Evolutionary conservation across 2,329 filamentous ascomycete species (phyloP).

Genomic region (Xylaria arbuscula): DNA sequence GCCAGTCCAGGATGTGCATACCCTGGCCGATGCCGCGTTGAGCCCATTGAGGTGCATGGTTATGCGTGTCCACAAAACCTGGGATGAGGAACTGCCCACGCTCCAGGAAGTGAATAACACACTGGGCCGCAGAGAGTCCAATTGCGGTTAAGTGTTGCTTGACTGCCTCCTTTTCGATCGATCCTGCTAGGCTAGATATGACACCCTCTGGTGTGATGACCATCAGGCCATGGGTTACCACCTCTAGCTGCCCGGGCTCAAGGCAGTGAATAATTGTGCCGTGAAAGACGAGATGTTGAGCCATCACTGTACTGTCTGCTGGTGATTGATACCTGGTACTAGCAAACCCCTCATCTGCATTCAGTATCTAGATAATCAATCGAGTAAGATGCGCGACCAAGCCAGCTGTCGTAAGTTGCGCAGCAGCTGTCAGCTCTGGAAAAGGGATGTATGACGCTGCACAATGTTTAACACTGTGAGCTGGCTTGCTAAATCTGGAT

Average conservation of each 20-base stretch:
- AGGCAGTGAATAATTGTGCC: constrained; percentile 58
- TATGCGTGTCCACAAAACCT: constrained; percentile 74
- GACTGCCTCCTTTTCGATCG: constrained; percentile 36
- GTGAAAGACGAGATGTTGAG: constrained; percentile 50
- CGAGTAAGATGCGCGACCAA: neutral
- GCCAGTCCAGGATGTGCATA: constrained; percentile 70
- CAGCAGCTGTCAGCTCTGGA: constrained; percentile 22
- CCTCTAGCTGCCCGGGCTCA: constrained; percentile 49
- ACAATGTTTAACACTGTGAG: too few relatives aligned
- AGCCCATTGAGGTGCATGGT: constrained; percentile 71
- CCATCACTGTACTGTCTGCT: constrained; percentile 30
- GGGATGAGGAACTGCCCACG: constrained; percentile 66
- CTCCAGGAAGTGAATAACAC: constrained; percentile 48
- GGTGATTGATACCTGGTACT: neutral
- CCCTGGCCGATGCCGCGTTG: constrained; percentile 62
- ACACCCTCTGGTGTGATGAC: constrained; percentile 45
- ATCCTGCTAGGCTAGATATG: constrained; percentile 44
- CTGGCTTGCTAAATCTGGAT: too few relatives aligned
- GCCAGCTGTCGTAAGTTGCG: constrained; percentile 22
- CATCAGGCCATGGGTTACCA: constrained; percentile 55
- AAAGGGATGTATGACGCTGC: neutral
- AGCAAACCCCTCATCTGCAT: constrained; percentile 20
- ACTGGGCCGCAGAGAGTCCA: constrained; percentile 34
- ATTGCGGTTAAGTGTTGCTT: constrained; percentile 29
- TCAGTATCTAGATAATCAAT: too few relatives aligned